Evolutionary conservation across 129 eudicot genomes (phyloP), one percentile per base, ranked within the genome.

Genomic region (Flaveria brownii): DNA sequence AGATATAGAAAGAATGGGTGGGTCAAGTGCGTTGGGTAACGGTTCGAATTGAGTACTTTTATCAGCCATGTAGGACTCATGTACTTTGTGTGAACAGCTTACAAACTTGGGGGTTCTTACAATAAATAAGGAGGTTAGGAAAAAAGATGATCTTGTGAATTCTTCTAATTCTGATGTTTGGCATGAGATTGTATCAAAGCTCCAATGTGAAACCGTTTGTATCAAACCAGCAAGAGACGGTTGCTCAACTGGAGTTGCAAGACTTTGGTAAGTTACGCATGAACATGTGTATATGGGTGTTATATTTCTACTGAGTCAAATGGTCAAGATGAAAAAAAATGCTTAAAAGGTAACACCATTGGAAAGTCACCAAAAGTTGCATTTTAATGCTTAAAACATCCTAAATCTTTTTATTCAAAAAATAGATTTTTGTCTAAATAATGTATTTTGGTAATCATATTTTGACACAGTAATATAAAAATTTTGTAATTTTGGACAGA

Each of bases 161-260:
- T 18, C 54, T 28, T 79, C 89, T 74, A 57, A 71, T 17, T 26
- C 50, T 74, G 87, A 84, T 1, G 77, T 78, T 18, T 92, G 98
- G 98, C 76, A 80, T 65, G 96, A 92, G 42, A 81, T 92, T 51
- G 85, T 85, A 51, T 81, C 89, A 82, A 90, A 88, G 84, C 98
- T 92, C 45, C 82, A 83, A 56, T 84, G 90, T 80, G 82, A 86
- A 67, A 90, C 92, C 10, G 73, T 92, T 65, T 92, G 98, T 70
- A 78, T 90, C 75, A 90, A 92, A 85, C 98, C 98, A 76, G 90
- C 96, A 57, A 84, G 96, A 82, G 98, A 92, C 71, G 98, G 96
- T 50, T 92, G 98, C 76, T 92, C 96, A 18, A 92, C 98, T 39
- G 98, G 98, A 84, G 98, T 92, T 39, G 96, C 96, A 54, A 86